These are phyloP conservation scores for Fusarium cyanostomum DNA, from an alignment of 2,329 filamentous ascomycete genomes.

Conservation along the genomic window DNA sequence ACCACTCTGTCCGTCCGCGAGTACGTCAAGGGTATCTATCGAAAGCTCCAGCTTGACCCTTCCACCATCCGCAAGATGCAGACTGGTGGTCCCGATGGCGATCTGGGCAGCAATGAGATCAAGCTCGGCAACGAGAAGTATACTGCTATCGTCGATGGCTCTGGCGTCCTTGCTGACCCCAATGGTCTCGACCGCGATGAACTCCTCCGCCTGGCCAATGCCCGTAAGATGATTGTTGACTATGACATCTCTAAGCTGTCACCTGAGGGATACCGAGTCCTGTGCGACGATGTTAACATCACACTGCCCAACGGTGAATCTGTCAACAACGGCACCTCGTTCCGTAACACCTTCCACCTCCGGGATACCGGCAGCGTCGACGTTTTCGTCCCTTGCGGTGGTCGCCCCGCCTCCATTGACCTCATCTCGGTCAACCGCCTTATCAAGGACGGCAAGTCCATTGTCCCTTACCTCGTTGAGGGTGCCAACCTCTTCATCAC, in stretches of 20 bases:
- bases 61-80: conserved; percentile 91
- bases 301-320: conserved; percentile 88
- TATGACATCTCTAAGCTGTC: conserved; percentile 90
- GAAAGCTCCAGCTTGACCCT: conserved; percentile 91
- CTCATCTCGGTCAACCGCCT: conserved; percentile 86
- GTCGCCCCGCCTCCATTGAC: conserved; percentile 95
- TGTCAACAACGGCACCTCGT: conserved; percentile 89
- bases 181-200: conserved; percentile 88
- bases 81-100: conserved; percentile 95
- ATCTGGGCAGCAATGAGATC: conserved; percentile 97
- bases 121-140: conserved; percentile 96
- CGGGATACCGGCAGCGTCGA: conserved; percentile 81
- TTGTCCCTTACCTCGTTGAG: conserved; percentile 95
- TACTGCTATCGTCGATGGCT: conserved; percentile 93
- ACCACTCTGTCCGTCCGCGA: conserved; percentile 96
- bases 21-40: conserved; percentile 96
- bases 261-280: conserved; percentile 85
- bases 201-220: conserved; percentile 83
- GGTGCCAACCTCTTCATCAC: conserved; percentile 99
- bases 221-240: conserved; percentile 87
- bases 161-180: conserved; percentile 92
- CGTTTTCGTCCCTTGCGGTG: conserved; percentile 94
- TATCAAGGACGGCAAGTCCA: conserved; percentile 87
- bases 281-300: conserved; percentile 90
- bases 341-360: conserved; percentile 98